Base-by-base conservation (phyloP, 257 asterid genomes). In the Avicennia marina region DNA sequence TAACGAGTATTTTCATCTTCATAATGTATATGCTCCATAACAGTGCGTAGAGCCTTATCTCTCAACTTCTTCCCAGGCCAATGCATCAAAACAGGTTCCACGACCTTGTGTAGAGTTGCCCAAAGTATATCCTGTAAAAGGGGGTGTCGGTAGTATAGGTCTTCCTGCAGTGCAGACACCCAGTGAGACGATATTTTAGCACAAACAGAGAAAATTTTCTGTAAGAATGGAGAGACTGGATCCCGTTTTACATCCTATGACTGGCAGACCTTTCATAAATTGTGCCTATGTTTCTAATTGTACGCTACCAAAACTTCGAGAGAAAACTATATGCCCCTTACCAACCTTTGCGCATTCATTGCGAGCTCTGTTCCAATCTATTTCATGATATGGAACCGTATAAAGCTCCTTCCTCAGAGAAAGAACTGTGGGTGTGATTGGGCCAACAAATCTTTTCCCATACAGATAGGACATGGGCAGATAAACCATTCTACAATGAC, bases 401-500 rank as follows among this genome's bases (percentile, higher is more conserved):
- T 49, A 87, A 18, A 91, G 78, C 78, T 91, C 98, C 77, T 85
- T 91, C 75, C 96, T 83, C 79, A 91, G 72, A 51, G 96, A 83
- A 53, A 91, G 76, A 76, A 91, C 79, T 43, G 94, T 83, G 55
- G 95, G 96, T 38, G 98, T 91, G 61, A 91, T 68, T 62, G 94
- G 94, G 52, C 96, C 98, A 48, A 87, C 90, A 62, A 85, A 87
- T 73, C 95, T 80, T 81, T 78, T 91, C 55, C 98, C 98, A 66
- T 81, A 90, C 74, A 90, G 67, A 75, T 90, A 90, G 55, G 90
- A 90, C 96, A 91, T 91, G 43, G 98, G 96, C 29, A 91, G 95
- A 76, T 91, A 91, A 74, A 91, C 98, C 98, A 91, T 91, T 63
- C 98, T 76, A 62, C 98, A 87, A 77, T 91, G 98, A 75, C 98